A percentile compares a stretch with the other conserved stretches of the same genome.
Conservation (phyloP, 345 rosid species). For the Arabis alpina region DNA sequence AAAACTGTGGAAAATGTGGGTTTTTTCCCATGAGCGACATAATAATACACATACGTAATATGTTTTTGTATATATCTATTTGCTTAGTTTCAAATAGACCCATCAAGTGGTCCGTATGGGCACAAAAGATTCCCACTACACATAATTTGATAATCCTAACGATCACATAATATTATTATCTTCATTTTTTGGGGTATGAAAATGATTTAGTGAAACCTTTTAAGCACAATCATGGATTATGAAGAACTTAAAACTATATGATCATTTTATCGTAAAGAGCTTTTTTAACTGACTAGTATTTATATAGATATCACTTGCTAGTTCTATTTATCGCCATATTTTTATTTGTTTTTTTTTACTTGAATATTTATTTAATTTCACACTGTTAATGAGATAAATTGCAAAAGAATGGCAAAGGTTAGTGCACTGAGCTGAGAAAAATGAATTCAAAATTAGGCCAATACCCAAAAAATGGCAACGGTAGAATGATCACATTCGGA, state of each 20-base stretch:
- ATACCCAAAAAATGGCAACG: too few species aligned
- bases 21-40: background rate
- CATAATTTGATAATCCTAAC: background rate
- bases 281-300: background rate
- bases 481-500: too few species aligned
- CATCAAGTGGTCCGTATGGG: conserved; percentile 26
- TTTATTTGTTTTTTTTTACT: too few species aligned
- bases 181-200: background rate
- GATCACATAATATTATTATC: background rate
- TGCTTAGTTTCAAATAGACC: conserved; percentile 23
- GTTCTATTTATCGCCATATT: background rate
- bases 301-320: background rate
- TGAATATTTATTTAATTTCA: background rate
- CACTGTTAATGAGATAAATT: too few species aligned
- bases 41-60: conserved; percentile 2
- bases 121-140: conserved; percentile 14
- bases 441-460: too few species aligned
- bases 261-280: background rate
- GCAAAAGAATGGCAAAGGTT: too few species aligned
- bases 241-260: conserved; percentile 1
- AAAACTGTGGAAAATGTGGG: conserved; percentile 39
- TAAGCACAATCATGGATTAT: background rate
- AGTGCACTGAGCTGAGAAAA: too few species aligned
- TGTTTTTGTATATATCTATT: background rate
- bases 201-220: background rate